Evolutionary conservation across 306 rosid genomes (phyloP), one percentile per base, ranked within the genome.

Genomic region (Acacia acuminata): DNA sequence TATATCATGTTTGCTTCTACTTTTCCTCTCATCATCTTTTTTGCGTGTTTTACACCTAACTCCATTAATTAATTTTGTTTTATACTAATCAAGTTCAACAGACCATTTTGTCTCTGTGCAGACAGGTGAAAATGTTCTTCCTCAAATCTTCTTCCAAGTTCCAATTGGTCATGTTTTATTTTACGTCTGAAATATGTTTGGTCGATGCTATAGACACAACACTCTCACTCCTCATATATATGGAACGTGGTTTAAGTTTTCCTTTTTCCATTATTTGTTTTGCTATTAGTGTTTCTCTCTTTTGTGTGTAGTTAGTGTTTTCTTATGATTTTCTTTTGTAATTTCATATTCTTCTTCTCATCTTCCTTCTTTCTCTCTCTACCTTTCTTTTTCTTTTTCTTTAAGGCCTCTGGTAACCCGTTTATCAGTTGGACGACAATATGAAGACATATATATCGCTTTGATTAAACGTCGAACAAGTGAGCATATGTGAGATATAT

Each of bases 1-100:
- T 48, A 50, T 50, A 85, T 85, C 77, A 81, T 64, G 58, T 44
- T 77, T 64, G 68, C 60, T 77, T 81, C 53, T 34, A 51, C 67
- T 65, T 50, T 79, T 66, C 36, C 40, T 38, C 24, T 6, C 69
- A 20, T 19, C 17, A 53, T 53, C 61, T 56, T n/a, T 22, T 9
- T 64, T 79, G 53, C 63, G 15, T 10, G 22, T 17, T 48, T 66
- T 50, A 7, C 25, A 50, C 61, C 77, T 13, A 60, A 56, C 68
- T 13, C 17, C 38, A 15, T 14, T 64, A 64, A 27, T 63, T 25
- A 11, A 30, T 27, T 30, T 64, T 64, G 42, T 64, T 64, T 14
- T 30, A 30, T 34, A 51, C 38, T 43, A n/a, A 70, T 43, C 19
- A 32, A 22, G 53, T 42, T 68, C 51, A 42, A 19, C 56, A 36